Conservation (phyloP, 768 basidiomycete genomes). For the Boletus subcaerulescens region DNA sequence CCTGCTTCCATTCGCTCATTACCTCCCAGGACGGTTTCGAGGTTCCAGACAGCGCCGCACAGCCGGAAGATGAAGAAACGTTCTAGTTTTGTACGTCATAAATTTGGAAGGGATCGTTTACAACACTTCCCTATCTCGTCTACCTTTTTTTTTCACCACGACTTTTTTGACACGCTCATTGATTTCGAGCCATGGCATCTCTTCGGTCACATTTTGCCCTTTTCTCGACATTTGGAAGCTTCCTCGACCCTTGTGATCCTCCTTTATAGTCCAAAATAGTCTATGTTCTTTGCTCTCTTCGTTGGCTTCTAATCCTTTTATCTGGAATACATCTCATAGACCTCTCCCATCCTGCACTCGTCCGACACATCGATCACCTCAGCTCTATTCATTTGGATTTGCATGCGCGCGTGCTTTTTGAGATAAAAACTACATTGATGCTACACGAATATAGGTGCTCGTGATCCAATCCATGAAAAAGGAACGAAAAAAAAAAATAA, state of each 20-base stretch:
- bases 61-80: slow-evolving; percentile 79
- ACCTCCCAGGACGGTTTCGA: slow-evolving; percentile 82
- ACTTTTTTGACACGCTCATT: slow-evolving; percentile 17
- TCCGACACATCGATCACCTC: not conserved
- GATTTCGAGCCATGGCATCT: slow-evolving; percentile 11
- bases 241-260: not conserved
- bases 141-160: slow-evolving; percentile 2
- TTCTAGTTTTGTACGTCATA: slow-evolving; percentile 41
- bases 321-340: slow-evolving; percentile 30
- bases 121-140: slow-evolving; percentile 1
- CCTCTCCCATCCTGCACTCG: not conserved
- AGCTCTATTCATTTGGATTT: not conserved
- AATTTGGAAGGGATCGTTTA: slow-evolving; percentile 5
- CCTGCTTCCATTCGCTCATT: slow-evolving; percentile 7
- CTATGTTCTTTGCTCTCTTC: slow-evolving; percentile 19
- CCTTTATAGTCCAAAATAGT: slow-evolving; percentile 13
- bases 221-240: slow-evolving; percentile 12
- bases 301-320: slow-evolving; percentile 24
- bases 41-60: slow-evolving; percentile 62
- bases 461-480: slow-evolving; percentile 16
- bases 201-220: slow-evolving; percentile 6
- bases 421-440: slow-evolving; percentile 29
- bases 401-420: slow-evolving; percentile 9
- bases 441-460: slow-evolving; percentile 17
- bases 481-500: not conserved